Evolutionary conservation across 2,329 filamentous ascomycete species (phyloP).

Genomic region (Paracoccidioides lutzii): DNA sequence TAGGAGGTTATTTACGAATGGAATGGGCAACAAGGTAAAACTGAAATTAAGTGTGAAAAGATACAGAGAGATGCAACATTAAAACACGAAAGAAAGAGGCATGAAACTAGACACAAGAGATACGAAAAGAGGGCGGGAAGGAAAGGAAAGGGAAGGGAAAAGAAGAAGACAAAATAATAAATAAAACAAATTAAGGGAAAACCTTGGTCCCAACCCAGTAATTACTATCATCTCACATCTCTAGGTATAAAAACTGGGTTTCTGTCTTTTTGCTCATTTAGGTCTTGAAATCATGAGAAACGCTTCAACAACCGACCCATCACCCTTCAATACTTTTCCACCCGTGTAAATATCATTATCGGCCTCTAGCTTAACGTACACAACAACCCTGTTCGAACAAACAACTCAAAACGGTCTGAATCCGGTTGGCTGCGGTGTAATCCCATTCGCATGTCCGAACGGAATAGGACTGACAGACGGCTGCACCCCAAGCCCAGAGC

Average conservation of each 20-base stretch:
- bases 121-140: neutral
- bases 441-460: conserved; percentile 72
- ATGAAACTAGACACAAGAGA: too few species aligned
- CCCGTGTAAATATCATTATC: neutral
- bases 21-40: neutral
- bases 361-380: neutral
- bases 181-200: neutral
- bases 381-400: neutral
- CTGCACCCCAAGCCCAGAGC: conserved; percentile 3
- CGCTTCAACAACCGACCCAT: neutral
- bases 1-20: neutral
- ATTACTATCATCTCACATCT: neutral
- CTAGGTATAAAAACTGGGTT: neutral
- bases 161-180: neutral
- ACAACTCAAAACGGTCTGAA: conserved; percentile 43
- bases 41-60: neutral
- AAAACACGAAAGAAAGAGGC: too few species aligned
- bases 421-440: conserved; percentile 77
- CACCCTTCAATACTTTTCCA: neutral
- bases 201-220: neutral
- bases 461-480: conserved; percentile 44
- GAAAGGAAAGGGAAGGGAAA: neutral
- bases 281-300: neutral
- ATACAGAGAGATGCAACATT: conserved; percentile 4
- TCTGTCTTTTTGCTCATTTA: neutral